These are phyloP conservation scores for Cokeromyces recurvatus DNA, from an alignment of 371 early-diverging fungal species.

Conservation along the genomic window DNA sequence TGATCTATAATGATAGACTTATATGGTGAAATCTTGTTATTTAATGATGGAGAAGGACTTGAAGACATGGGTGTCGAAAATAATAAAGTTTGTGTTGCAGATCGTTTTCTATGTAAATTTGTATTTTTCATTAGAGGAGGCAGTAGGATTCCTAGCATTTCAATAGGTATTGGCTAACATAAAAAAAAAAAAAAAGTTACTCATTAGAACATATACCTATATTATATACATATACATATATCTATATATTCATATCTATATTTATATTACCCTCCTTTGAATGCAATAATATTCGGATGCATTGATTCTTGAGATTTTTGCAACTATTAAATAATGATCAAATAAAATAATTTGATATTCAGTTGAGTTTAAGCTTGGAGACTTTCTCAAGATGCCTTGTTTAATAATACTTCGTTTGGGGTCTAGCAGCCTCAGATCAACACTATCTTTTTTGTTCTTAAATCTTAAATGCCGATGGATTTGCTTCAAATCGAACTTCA, in stretches of 20 bases:
- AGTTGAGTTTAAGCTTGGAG: constrained; percentile 48
- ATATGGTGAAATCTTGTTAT: neutral
- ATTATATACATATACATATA: no score
- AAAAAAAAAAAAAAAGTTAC: constrained; percentile 17
- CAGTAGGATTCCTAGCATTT: constrained; percentile 58
- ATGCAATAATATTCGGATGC: constrained; percentile 26
- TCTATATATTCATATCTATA: no score
- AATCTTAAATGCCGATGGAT: constrained; percentile 23
- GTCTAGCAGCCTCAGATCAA: constrained; percentile 28
- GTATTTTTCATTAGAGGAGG: no score
- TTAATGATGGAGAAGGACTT: neutral
- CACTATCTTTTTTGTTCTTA: constrained; percentile 18
- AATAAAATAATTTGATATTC: constrained; percentile 53
- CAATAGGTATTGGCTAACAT: constrained; percentile 81
- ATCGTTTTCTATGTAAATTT: no score
- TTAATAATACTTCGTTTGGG: constrained; percentile 28
- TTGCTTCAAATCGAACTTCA: constrained; percentile 58
- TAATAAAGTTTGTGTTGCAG: constrained; percentile 9
- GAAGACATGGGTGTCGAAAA: neutral
- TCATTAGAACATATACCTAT: no score
- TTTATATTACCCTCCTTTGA: constrained; percentile 23
- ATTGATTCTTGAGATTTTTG: constrained; percentile 28
- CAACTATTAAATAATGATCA: constrained; percentile 37
- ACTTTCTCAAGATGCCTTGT: constrained; percentile 41
- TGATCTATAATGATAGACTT: neutral